phyloP scores from a whole-genome alignment of 2,329 filamentous ascomycete genomes.

The Ophiostoma pallidulum region DNA sequence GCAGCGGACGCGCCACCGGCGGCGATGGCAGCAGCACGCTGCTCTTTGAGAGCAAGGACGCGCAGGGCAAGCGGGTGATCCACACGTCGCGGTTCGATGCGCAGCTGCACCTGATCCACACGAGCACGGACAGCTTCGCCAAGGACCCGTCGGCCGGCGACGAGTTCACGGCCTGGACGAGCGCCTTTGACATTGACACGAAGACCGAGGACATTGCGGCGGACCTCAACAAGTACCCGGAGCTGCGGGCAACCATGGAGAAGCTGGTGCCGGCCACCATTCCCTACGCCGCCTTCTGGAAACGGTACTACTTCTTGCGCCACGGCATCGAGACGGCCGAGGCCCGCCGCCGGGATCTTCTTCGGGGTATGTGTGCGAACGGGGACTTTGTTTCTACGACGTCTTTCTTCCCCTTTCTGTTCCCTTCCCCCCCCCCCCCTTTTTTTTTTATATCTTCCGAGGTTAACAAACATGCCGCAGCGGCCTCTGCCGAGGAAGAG shows the following conservation, averaged over 20 bases:
- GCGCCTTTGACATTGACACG: conserved; percentile 66
- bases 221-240: conserved; percentile 78
- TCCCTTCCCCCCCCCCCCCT: conserved; percentile 1
- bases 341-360: conserved; percentile 72
- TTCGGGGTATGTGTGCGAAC: conserved; percentile 71
- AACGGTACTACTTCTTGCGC: conserved; percentile 87
- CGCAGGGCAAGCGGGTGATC: conserved; percentile 81
- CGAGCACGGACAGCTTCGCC: conserved; percentile 68
- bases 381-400: neutral
- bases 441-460: neutral
- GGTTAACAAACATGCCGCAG: conserved; percentile 34
- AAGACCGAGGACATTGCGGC: conserved; percentile 76
- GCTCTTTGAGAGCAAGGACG: conserved; percentile 89
- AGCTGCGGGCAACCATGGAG: conserved; percentile 85
- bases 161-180: conserved; percentile 65
- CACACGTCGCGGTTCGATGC: conserved; percentile 92
- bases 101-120: conserved; percentile 91
- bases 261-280: conserved; percentile 87
- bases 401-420: too few species aligned
- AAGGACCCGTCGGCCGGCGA: conserved; percentile 62
- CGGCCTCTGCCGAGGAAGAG: conserved; percentile 63
- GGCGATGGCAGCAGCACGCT: conserved; percentile 39
- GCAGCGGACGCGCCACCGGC: conserved; percentile 22
- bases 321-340: conserved; percentile 92
- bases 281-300: conserved; percentile 87